Conservation (phyloP, 352 stramenopile species). For the Globisporangium nunn region DNA sequence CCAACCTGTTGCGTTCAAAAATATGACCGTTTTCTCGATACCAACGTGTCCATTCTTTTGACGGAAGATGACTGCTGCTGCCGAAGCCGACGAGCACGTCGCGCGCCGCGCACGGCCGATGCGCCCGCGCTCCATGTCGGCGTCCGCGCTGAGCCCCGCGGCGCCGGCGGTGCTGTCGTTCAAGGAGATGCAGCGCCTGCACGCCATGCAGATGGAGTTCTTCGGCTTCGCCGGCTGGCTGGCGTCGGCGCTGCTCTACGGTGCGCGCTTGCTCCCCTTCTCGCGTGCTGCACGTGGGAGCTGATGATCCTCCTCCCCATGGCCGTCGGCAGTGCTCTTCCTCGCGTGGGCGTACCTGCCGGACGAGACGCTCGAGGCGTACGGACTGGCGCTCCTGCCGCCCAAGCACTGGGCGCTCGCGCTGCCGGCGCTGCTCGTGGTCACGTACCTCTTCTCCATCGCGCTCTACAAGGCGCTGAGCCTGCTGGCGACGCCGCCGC, state of each 20-base stretch:
- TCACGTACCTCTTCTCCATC: constrained; percentile 78
- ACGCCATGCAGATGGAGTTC: constrained; percentile 80
- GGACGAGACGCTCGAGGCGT: constrained; percentile 59
- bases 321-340: constrained; percentile 49
- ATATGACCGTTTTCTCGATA: too few species aligned
- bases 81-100: not conserved
- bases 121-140: constrained; percentile 10
- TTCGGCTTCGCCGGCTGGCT: constrained; percentile 85
- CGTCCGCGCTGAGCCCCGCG: constrained; percentile 8
- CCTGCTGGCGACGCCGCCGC: constrained; percentile 55
- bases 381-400: constrained; percentile 86
- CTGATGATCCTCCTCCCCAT: not conserved
- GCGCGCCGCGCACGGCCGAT: too few species aligned
- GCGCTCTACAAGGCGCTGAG: constrained; percentile 83
- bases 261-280: constrained; percentile 15
- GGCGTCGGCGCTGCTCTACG: constrained; percentile 69
- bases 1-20: too few species aligned
- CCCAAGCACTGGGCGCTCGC: constrained; percentile 89
- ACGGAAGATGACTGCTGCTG: too few species aligned
- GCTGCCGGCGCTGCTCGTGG: constrained; percentile 74
- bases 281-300: not conserved
- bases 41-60: too few species aligned
- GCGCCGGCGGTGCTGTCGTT: constrained; percentile 45
- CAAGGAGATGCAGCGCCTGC: constrained; percentile 71
- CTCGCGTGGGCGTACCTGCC: constrained; percentile 87